Conservation (phyloP, 371 early-diverging fungal species). For the Rhizomucor pusillus region DNA sequence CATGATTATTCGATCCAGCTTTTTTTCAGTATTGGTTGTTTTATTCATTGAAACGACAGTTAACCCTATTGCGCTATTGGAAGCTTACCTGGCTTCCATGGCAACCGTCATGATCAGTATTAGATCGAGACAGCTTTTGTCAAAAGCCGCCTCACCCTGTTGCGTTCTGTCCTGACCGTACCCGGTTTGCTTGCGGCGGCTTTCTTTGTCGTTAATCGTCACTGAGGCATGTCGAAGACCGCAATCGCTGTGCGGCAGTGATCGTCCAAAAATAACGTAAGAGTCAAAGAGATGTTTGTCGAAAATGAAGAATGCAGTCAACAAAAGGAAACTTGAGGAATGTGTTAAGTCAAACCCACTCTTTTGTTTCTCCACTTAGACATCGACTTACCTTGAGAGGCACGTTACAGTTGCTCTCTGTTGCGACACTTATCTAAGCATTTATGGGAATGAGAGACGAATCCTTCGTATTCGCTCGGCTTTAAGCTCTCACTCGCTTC, state of each 20-base stretch:
- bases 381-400: too few species aligned
- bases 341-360: too few species aligned
- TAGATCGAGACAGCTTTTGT: conserved; percentile 2
- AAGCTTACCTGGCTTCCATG: conserved; percentile 3
- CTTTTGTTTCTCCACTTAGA: too few species aligned
- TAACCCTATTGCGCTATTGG: conserved; percentile 3
- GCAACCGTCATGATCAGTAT: conserved; percentile 2
- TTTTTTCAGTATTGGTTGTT: conserved; percentile 1
- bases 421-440: conserved; percentile 7
- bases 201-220: conserved; percentile 1
- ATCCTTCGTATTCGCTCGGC: conserved; percentile 4
- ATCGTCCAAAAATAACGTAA: conserved; percentile 1
- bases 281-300: conserved; percentile 2
- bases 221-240: conserved; percentile 3
- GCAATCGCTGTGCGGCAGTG: conserved; percentile 1
- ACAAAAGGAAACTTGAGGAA: neutral
- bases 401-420: too few species aligned
- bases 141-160: conserved; percentile 1
- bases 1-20: neutral
- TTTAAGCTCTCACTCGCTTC: conserved; percentile 4
- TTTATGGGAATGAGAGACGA: conserved; percentile 4
- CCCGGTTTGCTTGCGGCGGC: neutral
- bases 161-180: conserved; percentile 2
- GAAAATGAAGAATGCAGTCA: conserved; percentile 2
- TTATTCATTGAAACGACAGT: conserved; percentile 3